Evolutionary conservation across 2,329 filamentous ascomycete genomes (phyloP), one percentile per base, ranked within the genome.

Genomic region (Lecanoromycetidae sp.): DNA sequence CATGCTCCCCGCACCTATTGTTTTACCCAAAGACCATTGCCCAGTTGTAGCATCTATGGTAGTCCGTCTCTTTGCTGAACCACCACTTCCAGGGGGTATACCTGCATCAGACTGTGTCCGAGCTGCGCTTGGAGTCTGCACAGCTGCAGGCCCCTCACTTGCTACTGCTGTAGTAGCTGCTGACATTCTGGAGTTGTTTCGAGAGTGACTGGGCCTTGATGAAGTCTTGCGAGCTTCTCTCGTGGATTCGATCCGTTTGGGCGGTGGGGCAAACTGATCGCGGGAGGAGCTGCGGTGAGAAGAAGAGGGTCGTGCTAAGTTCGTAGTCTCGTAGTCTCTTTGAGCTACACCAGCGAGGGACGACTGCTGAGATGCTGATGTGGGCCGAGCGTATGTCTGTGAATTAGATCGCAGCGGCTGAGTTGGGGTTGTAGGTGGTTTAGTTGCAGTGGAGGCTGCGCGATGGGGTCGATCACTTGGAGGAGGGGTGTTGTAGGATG

Each of bases 1-100:
- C 91, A 98, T 98, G 65, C 90, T 96, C 42, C 91, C 91, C 44
- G 88, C 87, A 51, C 91, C 91, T 58, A 98, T 91, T 3, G 91
- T 96, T 72, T 96, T 96, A 50, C 90, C 90, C 44, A 98, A 72
- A 47, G 87, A 80, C 87, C 90, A 98, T 70, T 88, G 87, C 49
- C 91, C 91, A 10, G 88, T 87, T 38, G 84, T 80, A 3, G 88
- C 87, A 43, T 84, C 85, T 61, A 98, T 94, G 33, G 85, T 90
- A 10, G 90, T 95, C 58, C 79, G 39, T 56, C 57, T 48, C 49
- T 57, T 53, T 39, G 70, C 63, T 36, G 67, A 66, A 10, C 69
- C 62, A 48, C 68, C 62, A 57, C 74, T 72, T 38, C 67, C 64
- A 52, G 75, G 72, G 8, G 51, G 64, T 58, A 52, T 64, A 5